These are phyloP conservation scores for Cocos nucifera DNA, from an alignment of 176 grass and related monocot genomes.

Conservation along the genomic window DNA sequence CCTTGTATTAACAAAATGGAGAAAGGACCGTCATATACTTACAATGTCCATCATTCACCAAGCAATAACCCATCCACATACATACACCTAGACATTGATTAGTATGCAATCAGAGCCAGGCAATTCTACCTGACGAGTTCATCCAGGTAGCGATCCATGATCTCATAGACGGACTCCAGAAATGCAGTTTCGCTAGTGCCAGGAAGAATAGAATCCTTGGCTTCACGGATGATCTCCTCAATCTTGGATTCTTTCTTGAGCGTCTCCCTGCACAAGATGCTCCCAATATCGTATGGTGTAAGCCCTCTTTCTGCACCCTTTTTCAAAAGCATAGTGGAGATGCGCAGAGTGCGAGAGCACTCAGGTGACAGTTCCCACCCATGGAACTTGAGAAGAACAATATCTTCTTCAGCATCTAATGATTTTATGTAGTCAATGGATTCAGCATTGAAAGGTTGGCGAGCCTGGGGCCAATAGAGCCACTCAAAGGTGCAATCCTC, in stretches of 20 bases:
- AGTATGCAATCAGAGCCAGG: neutral
- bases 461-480: conserved; percentile 65
- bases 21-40: too few species aligned
- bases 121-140: conserved; percentile 19
- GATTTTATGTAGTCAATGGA: conserved; percentile 45
- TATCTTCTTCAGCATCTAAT: conserved; percentile 62
- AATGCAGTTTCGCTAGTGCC: conserved; percentile 39
- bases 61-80: too few species aligned
- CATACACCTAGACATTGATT: neutral
- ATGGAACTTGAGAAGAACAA: conserved; percentile 54
- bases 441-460: conserved; percentile 36
- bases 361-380: conserved; percentile 51
- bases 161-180: conserved; percentile 53
- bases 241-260: conserved; percentile 61
- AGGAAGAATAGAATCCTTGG: conserved; percentile 54
- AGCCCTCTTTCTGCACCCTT: conserved; percentile 50
- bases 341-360: conserved; percentile 34
- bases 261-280: conserved; percentile 69
- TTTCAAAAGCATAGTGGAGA: conserved; percentile 73
- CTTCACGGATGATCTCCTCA: conserved; percentile 60
- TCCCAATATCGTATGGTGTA: conserved; percentile 65
- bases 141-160: conserved; percentile 52
- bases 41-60: neutral
- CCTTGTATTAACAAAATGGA: too few species aligned
- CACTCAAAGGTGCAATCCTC: conserved; percentile 71